Percentiles rank a stretch among this genome's conserved stretches.
phyloP scores from a whole-genome alignment of 2,329 filamentous ascomycete species.

The Chalaropsis ovoidea region DNA sequence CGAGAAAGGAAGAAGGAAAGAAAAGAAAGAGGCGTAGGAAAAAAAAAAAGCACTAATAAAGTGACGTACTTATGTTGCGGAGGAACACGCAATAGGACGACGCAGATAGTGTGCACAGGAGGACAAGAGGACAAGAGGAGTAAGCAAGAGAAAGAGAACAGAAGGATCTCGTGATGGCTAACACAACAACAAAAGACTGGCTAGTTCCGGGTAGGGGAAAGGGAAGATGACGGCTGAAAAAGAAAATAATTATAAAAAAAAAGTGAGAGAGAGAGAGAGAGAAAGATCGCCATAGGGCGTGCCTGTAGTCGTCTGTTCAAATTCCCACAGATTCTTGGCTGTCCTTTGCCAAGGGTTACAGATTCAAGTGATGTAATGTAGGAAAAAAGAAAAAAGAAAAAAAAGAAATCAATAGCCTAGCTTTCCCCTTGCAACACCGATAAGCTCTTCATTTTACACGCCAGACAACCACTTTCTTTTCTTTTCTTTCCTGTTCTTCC shows the following conservation, averaged over 20 bases:
- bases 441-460: not conserved
- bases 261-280: too few species aligned
- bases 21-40: not conserved
- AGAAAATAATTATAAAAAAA: not conserved
- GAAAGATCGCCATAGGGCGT: too few species aligned
- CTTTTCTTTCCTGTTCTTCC: not conserved
- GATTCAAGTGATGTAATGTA: not conserved
- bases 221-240: not conserved
- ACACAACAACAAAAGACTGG: too few species aligned
- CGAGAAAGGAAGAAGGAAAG: not conserved
- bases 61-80: too few species aligned
- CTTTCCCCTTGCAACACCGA: not conserved
- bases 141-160: not conserved
- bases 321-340: not conserved
- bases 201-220: too few species aligned
- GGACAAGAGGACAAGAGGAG: not conserved
- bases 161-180: too few species aligned
- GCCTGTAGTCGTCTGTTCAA: too few species aligned
- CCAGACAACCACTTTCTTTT: not conserved
- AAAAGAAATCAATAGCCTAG: not conserved
- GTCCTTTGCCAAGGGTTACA: conserved; percentile 6
- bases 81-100: too few species aligned
- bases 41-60: too few species aligned
- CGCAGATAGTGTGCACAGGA: not conserved
- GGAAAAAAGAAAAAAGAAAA: not conserved